A percentile compares a stretch with the other conserved stretches of the same genome.
Conservation (phyloP, 768 basidiomycete genomes). For the Termitomyces sp. region DNA sequence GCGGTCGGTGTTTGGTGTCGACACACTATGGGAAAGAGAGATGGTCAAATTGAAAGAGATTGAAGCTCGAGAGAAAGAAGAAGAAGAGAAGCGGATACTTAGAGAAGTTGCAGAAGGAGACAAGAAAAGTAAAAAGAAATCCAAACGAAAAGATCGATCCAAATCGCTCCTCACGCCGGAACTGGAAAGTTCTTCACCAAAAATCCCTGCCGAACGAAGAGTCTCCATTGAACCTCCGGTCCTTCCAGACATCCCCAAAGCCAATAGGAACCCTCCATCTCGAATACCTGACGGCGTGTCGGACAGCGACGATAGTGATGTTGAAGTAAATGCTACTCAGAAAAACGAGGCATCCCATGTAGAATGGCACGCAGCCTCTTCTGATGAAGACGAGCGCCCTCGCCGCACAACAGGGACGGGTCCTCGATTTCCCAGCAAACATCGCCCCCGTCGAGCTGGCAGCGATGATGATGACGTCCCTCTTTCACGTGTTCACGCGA, state of each 20-base stretch:
- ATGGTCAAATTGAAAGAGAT: constrained; percentile 77
- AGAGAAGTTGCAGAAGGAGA: constrained; percentile 44
- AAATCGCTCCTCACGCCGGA: constrained; percentile 10
- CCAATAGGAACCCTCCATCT: constrained; percentile 34
- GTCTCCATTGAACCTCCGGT: constrained; percentile 38
- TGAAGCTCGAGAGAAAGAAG: constrained; percentile 61
- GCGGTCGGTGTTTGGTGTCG: constrained; percentile 89
- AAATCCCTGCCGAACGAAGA: constrained; percentile 19
- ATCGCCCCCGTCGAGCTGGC: constrained; percentile 13
- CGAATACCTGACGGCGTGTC: constrained; percentile 40
- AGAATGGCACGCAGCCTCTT: constrained; percentile 54
- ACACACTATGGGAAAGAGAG: constrained; percentile 91
- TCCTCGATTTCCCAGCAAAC: constrained; percentile 41
- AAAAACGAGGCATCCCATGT: constrained; percentile 11
- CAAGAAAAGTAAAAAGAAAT: constrained; percentile 46
- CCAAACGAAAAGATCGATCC: constrained; percentile 39
- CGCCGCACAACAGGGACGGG: constrained; percentile 59
- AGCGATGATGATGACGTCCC: constrained; percentile 74
- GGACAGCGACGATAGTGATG: constrained; percentile 53
- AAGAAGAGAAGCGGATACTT: constrained; percentile 47
- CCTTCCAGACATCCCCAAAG: constrained; percentile 41
- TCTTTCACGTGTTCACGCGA: constrained; percentile 55
- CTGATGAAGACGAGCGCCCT: constrained; percentile 59
- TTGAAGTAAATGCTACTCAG: constrained; percentile 14
- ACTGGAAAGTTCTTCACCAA: constrained; percentile 10